Base-by-base conservation (phyloP, 163 green algal genomes). In the Coccomyxa subellipsoidea region DNA sequence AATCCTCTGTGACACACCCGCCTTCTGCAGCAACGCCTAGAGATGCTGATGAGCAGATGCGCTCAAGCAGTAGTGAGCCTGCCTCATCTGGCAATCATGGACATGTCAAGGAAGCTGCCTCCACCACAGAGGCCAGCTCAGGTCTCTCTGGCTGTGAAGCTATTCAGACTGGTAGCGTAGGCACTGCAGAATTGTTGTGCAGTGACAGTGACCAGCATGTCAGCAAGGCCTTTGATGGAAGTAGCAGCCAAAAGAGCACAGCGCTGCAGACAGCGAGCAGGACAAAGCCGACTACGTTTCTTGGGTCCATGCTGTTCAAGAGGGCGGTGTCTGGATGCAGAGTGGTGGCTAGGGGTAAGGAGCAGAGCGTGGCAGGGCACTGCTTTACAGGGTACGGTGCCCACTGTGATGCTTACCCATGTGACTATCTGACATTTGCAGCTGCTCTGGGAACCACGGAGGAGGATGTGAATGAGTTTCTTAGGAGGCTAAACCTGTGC, bases 291-390 rank as follows among this genome's bases (percentile, higher is more conserved):
- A 59, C 47, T 59, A 59, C 47, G 23, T 59, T 95, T 79, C 88
- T 97, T 40, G 94, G 93, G 0, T 92, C 93, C 34, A 97, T 97
- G 94, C 86, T 97, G 37, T 97, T 92, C 80, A 85, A 82, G 23
- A 87, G 93, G 80, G 91, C 82, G 69, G 89, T 97, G 7, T 98
- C 95, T 15, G 95, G 95, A 9, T 94, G 94, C 21, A 87, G 94
- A 0, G 94, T 98, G 38, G 90, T 97, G 37, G 85, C 87, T 0
- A 84, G 71, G 10, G 91, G 90, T 70, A 93, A 92, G 84, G 59
- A 38, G 15, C 85, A 94, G 78, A 84, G 39, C 7, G 88, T 98
- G 18, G 92, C 82, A 29, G 95, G 94, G 71, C 71, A 94, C 5
- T 39, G 38, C 1, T 98, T 98, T 77, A 0, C n/a, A 9, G 89